A percentile compares a stretch with the other conserved stretches of the same genome.
Evolutionary conservation across 768 basidiomycete genomes (phyloP).

Genomic region (Porpolomopsis calyptriformis): DNA sequence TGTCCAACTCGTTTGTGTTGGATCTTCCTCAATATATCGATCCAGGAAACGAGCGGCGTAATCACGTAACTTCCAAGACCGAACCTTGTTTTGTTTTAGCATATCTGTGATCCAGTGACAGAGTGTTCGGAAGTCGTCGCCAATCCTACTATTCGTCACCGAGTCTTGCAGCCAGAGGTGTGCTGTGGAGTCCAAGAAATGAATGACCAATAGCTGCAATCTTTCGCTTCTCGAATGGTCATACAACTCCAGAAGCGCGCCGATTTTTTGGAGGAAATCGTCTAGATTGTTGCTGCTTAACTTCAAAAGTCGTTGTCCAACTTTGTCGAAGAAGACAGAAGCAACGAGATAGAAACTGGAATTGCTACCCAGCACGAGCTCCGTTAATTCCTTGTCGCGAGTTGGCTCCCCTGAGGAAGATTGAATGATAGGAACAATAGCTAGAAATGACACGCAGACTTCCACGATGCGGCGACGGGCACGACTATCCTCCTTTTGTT

Average conservation of each 20-base stretch:
- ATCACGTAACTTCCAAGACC: conserved; percentile 63
- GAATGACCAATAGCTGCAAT: conserved; percentile 44
- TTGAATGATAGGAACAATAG: conserved; percentile 53
- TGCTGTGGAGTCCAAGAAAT: conserved; percentile 54
- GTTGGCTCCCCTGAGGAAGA: conserved; percentile 47
- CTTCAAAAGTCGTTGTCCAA: conserved; percentile 44
- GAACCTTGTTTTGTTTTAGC: conserved; percentile 30
- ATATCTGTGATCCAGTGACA: conserved; percentile 43
- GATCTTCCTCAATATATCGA: conserved; percentile 50
- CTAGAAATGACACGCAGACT: conserved; percentile 49
- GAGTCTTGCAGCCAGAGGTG: conserved; percentile 41
- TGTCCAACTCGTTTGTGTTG: conserved; percentile 40
- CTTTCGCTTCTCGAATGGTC: conserved; percentile 42
- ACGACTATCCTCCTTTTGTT: conserved; percentile 17
- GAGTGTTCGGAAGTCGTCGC: conserved; percentile 36
- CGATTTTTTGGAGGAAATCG: conserved; percentile 43
- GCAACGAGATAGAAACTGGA: conserved; percentile 52
- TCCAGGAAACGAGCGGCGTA: conserved; percentile 55
- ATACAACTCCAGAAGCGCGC: conserved; percentile 42
- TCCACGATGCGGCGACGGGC: conserved; percentile 30
- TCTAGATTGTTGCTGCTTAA: conserved; percentile 42
- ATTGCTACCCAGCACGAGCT: conserved; percentile 38
- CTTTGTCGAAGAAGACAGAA: conserved; percentile 42
- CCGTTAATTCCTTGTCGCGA: conserved; percentile 49
- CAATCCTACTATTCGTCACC: conserved; percentile 25